Percentiles rank a stretch among this genome's conserved stretches.
Evolutionary conservation across 1,284 basidiomycete genomes (phyloP).

Genomic region (Kalmanozyma brasiliensis): DNA sequence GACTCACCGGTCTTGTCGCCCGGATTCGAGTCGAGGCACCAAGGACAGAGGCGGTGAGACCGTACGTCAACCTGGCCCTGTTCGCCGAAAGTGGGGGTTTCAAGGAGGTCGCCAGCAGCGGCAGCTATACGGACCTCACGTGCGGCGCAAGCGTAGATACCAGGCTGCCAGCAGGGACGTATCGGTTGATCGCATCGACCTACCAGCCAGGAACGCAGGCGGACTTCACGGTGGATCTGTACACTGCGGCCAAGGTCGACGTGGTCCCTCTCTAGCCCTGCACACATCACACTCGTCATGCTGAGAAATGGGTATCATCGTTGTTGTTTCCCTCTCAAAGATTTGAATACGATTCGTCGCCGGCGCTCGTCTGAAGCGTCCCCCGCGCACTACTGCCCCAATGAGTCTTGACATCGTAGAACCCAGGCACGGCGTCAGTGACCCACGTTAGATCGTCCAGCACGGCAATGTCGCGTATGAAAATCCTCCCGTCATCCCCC

Average conservation of each 20-base stretch:
- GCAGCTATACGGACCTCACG: slow-evolving; percentile 34
- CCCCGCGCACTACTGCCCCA: slow-evolving; percentile 1
- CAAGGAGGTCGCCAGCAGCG: slow-evolving; percentile 29
- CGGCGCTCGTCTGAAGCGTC: too few relatives aligned
- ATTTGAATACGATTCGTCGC: too few relatives aligned
- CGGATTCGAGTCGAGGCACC: slow-evolving; percentile 3
- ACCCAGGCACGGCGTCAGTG: slow-evolving; percentile 62
- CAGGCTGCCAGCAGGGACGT: slow-evolving; percentile 20
- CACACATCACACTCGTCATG: too few relatives aligned
- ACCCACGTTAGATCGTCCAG: slow-evolving; percentile 53
- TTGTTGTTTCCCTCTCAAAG: too few relatives aligned
- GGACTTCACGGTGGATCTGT: slow-evolving; percentile 39
- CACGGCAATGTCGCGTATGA: slow-evolving; percentile 73
- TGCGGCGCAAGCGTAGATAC: slow-evolving; percentile 38
- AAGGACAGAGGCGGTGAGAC: background rate
- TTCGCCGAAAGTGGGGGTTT: slow-evolving; percentile 3
- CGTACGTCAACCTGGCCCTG: slow-evolving; percentile 37
- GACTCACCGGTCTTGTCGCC: slow-evolving; percentile 5
- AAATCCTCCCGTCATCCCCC: slow-evolving; percentile 72
- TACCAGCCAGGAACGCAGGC: slow-evolving; percentile 20
- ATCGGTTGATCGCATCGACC: slow-evolving; percentile 41
- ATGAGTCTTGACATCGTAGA: slow-evolving; percentile 12
- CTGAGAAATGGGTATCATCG: too few relatives aligned
- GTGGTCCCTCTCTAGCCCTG: slow-evolving; percentile 3
- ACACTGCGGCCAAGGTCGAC: slow-evolving; percentile 29